Base-by-base conservation (phyloP, 192 early-diverging fungal species). In the Rhizophagus prolifer region DNA sequence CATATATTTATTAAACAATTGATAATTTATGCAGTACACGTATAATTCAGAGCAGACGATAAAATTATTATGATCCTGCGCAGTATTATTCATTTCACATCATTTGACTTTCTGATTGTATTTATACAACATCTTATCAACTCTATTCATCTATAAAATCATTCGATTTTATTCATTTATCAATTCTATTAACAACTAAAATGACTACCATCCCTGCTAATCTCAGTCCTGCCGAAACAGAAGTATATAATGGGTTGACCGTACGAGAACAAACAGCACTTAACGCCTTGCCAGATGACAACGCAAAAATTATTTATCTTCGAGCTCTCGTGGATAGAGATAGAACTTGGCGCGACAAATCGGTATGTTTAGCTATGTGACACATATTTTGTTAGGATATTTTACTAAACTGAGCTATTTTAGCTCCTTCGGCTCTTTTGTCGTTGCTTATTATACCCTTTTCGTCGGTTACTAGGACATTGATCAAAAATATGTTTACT, bases 321-420 rank as follows among this genome's bases (percentile, higher is more conserved):
- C 60, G 14, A 63, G 60, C 21, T 12, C 19, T 74, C 12, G 72
- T 47, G 72, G 60, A 62, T 0, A 63, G 23, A 23, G n/a, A 74
- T 19, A 74, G 31, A 12, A 9, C 72, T 74, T 16, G 16, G 16
- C 60, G 60, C 1, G 60, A 74, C 63, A 74, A 46, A 74, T 74
- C 72, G 23, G 72, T 74, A 63, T 63, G 60, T 74, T 74, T 74
- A 74, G 60, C 60, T 74, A 74, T 3, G 16, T n/a, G 38, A 26
- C 34, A 74, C 38, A 71, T 71, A 36, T 74, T 61, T 63, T 25
- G 14, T 74, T n/a, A 44, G 16, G 63, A 62, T 44, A 41, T 74
- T 74, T 63, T 63, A 74, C 59, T 74, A 74, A 74, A n/a, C n/a
- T n/a, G n/a, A 44, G 46, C 72, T 63, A 19, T 74, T 74, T 74